Percentiles rank a stretch among this genome's conserved stretches.
These are phyloP conservation scores for Penicillium sp. DNA, from an alignment of 2,329 filamentous ascomycete species.

Conservation along the genomic window DNA sequence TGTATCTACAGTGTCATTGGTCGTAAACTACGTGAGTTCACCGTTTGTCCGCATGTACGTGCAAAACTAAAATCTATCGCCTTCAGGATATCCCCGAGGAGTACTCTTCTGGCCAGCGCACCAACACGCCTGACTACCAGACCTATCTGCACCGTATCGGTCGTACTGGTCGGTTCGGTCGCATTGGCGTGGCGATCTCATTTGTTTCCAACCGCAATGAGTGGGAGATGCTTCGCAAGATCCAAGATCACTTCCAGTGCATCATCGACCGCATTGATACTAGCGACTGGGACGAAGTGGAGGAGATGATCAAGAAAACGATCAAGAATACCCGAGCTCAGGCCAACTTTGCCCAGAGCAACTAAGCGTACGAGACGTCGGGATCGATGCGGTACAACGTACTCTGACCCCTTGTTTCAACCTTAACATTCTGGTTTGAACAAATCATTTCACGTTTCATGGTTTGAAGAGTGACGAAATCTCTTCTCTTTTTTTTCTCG, in stretches of 20 bases:
- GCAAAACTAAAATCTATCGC: conserved; percentile 5
- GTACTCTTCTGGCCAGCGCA: conserved; percentile 54
- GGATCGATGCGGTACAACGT: not conserved
- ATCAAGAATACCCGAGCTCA: conserved; percentile 60
- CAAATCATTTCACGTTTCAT: conserved; percentile 6
- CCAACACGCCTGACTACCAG: conserved; percentile 77
- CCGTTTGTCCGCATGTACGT: too few species aligned
- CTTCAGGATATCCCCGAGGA: conserved; percentile 65
- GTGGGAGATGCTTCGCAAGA: conserved; percentile 75
- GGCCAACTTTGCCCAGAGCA: conserved; percentile 31
- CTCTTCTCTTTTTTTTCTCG: conserved; percentile 21
- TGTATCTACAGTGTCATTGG: conserved; percentile 87
- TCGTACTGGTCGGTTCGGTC: conserved; percentile 92
- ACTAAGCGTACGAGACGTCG: not conserved
- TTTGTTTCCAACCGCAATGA: conserved; percentile 87
- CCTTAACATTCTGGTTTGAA: not conserved
- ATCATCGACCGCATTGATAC: conserved; percentile 78
- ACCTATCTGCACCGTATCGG: conserved; percentile 98
- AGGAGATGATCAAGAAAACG: conserved; percentile 75
- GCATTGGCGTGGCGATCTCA: conserved; percentile 91
- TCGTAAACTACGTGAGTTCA: conserved; percentile 82
- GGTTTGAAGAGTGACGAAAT: conserved; percentile 32
- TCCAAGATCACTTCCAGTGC: conserved; percentile 75
- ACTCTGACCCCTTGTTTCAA: not conserved
- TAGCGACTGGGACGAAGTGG: conserved; percentile 86